A percentile compares a stretch with the other conserved stretches of the same genome.
These are phyloP conservation scores for Zizania palustris DNA, from an alignment of 202 grass and related monocot species.

Conservation along the genomic window DNA sequence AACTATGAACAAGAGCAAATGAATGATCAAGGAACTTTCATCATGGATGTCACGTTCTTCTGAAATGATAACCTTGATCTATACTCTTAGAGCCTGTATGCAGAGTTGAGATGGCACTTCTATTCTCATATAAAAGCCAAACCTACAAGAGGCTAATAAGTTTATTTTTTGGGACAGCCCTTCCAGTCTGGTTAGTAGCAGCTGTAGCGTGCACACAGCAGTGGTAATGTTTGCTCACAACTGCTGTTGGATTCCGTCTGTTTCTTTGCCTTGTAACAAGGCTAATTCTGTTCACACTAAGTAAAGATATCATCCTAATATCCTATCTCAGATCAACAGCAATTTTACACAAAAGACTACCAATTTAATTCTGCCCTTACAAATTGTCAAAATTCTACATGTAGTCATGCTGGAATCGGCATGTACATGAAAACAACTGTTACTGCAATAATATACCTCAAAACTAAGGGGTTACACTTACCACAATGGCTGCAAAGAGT, in stretches of 20 bases:
- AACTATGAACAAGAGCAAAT: conserved; percentile 15
- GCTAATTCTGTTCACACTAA: neutral
- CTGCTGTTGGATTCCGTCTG: conserved; percentile 2
- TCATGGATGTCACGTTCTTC: neutral
- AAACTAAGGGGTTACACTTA: conserved; percentile 41
- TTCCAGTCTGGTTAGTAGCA: conserved; percentile 8
- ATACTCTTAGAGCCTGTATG: neutral
- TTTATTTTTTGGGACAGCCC: conserved; percentile 6
- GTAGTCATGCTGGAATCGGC: neutral
- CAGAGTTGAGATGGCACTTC: neutral
- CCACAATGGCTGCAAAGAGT: conserved; percentile 87
- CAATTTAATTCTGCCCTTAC: conserved; percentile 3
- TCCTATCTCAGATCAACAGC: conserved; percentile 2
- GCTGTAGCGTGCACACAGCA: neutral
- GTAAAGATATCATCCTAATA: neutral
- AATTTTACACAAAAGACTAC: conserved; percentile 27
- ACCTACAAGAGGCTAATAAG: neutral
- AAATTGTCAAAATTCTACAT: neutral
- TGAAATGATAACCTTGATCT: neutral
- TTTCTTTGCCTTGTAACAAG: conserved; percentile 12
- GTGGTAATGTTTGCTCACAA: neutral
- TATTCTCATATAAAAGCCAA: conserved; percentile 5
- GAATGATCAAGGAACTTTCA: neutral
- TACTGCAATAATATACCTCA: conserved; percentile 10
- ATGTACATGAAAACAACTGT: conserved; percentile 20